Conservation (phyloP, 768 basidiomycete species). For the Pilatotrama ljubarskyi region DNA sequence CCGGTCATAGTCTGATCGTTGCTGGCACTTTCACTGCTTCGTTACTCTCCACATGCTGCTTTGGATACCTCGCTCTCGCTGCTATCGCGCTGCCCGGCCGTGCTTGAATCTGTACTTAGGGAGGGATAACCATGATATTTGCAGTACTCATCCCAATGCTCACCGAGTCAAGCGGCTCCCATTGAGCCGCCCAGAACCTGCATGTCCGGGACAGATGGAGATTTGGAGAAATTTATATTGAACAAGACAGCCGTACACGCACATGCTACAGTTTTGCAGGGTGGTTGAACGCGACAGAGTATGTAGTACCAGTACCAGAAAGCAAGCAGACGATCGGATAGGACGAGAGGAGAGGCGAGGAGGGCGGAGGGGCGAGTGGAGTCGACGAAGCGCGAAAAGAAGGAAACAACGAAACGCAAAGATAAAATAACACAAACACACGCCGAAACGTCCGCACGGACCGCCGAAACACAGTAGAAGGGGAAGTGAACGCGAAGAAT, state of each 20-base stretch:
- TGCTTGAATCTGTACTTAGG: no score
- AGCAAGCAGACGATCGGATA: slow-evolving; percentile 25
- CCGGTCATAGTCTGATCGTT: no score
- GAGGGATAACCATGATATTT: no score
- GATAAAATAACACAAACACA: slow-evolving; percentile 22
- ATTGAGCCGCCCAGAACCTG: no score
- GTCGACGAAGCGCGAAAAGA: neutral
- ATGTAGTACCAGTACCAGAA: slow-evolving; percentile 25
- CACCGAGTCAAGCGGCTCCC: no score
- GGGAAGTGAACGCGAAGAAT: slow-evolving; percentile 5
- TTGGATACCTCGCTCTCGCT: no score
- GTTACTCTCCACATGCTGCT: no score
- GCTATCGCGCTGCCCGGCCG: no score
- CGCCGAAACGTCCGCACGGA: slow-evolving; percentile 2
- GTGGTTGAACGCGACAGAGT: slow-evolving; percentile 29
- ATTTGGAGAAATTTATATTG: slow-evolving; percentile 28
- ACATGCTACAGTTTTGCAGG: slow-evolving; percentile 43
- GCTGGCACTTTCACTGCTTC: no score
- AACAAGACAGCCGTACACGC: slow-evolving; percentile 40
- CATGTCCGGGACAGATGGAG: no score
- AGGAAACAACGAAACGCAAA: neutral
- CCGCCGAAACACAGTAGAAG: slow-evolving; percentile 4
- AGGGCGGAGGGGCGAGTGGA: neutral
- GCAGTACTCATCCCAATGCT: no score
- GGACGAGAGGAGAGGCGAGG: slow-evolving; percentile 12